Percentiles rank a stretch among this genome's conserved stretches.
Conservation (phyloP, 2,329 filamentous ascomycete genomes). For the Ambrosiella cleistominuta region DNA sequence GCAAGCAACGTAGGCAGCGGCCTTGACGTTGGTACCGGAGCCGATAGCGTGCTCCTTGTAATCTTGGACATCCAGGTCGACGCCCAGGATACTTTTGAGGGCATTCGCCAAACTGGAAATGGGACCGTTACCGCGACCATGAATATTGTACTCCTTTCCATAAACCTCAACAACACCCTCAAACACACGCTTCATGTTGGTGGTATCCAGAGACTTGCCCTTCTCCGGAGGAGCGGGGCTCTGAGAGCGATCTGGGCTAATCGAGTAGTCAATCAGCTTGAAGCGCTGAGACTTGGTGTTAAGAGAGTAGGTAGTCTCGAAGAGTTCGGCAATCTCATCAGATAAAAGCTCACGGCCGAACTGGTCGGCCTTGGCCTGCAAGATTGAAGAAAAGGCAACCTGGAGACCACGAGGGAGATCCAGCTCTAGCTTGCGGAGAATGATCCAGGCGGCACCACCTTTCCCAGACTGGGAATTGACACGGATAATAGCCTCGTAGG, state of each 20-base stretch:
- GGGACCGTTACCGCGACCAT: conserved; percentile 72
- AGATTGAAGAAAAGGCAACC: conserved; percentile 73
- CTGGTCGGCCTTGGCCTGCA: conserved; percentile 64
- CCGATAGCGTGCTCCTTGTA: conserved; percentile 96
- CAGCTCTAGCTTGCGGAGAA: conserved; percentile 72
- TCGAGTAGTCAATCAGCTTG: conserved; percentile 77
- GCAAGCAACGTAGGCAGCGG: conserved; percentile 91
- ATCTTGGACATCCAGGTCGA: conserved; percentile 78
- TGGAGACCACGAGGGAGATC: conserved; percentile 87
- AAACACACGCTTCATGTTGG: conserved; percentile 66
- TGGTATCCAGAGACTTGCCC: conserved; percentile 59
- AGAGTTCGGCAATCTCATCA: conserved; percentile 70
- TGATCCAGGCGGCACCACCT: conserved; percentile 86
- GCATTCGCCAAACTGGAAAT: conserved; percentile 79
- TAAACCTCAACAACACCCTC: conserved; percentile 72
- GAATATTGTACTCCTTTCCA: conserved; percentile 58
- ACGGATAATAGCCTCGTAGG: conserved; percentile 94
- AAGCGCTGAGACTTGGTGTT: conserved; percentile 62
- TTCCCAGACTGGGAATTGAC: conserved; percentile 96
- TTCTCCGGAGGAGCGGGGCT: conserved; percentile 52
- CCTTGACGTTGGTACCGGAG: conserved; percentile 64
- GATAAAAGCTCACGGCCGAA: conserved; percentile 71
- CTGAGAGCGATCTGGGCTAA: conserved; percentile 62
- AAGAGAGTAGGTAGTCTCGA: conserved; percentile 75
- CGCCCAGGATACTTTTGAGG: conserved; percentile 50